Conservation (phyloP, 148 eudicot genomes). For the Arbutus unedo region DNA sequence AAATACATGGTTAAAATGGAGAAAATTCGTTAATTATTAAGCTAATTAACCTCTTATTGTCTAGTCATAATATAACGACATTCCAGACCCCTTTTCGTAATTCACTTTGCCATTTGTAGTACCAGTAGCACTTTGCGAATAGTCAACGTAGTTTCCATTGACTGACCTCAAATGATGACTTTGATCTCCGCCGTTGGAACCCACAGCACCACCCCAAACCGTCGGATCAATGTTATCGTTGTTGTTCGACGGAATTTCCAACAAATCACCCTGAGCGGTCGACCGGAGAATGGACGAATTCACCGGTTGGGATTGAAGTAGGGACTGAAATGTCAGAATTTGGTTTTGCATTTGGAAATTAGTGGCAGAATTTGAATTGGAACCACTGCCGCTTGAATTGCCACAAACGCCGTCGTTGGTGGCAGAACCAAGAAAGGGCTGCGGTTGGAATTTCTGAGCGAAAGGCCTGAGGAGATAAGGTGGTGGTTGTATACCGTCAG, state of each 20-base stretch:
- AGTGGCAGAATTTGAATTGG: constrained; percentile 28
- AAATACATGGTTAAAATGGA: too few species aligned
- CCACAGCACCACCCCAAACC: constrained; percentile 9
- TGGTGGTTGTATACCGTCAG: constrained; percentile 18
- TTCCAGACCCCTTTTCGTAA: constrained; percentile 18
- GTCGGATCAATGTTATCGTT: background rate
- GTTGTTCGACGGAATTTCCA: constrained; percentile 16
- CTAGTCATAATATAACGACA: background rate
- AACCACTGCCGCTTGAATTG: background rate
- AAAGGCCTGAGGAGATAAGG: constrained; percentile 51
- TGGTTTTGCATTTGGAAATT: constrained; percentile 8
- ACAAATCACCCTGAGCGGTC: background rate
- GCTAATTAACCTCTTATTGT: too few species aligned
- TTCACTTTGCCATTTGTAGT: constrained; percentile 2
- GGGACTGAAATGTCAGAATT: constrained; percentile 7
- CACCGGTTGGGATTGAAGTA: constrained; percentile 6
- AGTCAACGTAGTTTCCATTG: constrained; percentile 23
- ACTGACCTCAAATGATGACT: constrained; percentile 12
- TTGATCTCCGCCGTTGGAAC: background rate
- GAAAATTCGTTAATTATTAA: too few species aligned
- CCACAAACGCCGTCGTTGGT: background rate
- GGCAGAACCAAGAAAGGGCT: background rate
- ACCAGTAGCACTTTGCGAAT: constrained; percentile 4
- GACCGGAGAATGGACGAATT: background rate
- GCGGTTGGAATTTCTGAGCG: constrained; percentile 42